These are phyloP conservation scores for Citrus maxima DNA, from an alignment of 345 rosid genomes.

Conservation along the genomic window DNA sequence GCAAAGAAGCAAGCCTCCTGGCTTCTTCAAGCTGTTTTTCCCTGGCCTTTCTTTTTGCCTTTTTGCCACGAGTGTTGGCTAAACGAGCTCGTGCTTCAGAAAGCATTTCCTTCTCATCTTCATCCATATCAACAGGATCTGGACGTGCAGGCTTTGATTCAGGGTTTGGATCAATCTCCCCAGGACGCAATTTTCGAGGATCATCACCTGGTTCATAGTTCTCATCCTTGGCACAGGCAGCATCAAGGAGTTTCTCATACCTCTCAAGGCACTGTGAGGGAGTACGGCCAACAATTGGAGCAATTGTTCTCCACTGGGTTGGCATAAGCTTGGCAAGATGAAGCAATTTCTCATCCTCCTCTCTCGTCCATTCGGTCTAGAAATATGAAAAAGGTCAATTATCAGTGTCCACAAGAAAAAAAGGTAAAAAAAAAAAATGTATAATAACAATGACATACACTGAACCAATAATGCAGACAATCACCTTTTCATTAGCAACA, in stretches of 20 bases:
- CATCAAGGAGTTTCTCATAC: slow-evolving; percentile 95
- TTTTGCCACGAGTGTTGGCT: slow-evolving; percentile 95
- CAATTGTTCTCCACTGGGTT: slow-evolving; percentile 98
- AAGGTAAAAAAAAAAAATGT: not conserved
- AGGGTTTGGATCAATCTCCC: slow-evolving; percentile 98
- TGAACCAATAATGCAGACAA: not conserved
- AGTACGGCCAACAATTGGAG: slow-evolving; percentile 98
- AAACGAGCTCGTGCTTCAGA: slow-evolving; percentile 97
- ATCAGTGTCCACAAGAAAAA: not conserved
- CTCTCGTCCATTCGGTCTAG: slow-evolving; percentile 99
- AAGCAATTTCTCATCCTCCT: slow-evolving; percentile 97
- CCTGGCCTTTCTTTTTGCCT: slow-evolving; percentile 97
- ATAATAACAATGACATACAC: not conserved
- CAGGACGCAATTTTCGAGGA: slow-evolving; percentile 93
- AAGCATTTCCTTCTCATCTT: slow-evolving; percentile 99
- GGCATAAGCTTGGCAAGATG: slow-evolving; percentile 99
- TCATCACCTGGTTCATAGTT: slow-evolving; percentile 94
- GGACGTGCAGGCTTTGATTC: slow-evolving; percentile 99
- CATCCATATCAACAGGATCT: slow-evolving; percentile 99
- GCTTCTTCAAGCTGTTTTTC: slow-evolving; percentile 99
- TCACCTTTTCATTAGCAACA: not conserved
- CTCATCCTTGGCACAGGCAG: slow-evolving; percentile 96
- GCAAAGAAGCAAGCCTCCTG: slow-evolving; percentile 97
- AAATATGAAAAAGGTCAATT: slow-evolving; percentile 12
- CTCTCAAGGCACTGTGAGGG: slow-evolving; percentile 99